Evolutionary conservation across 1,284 basidiomycete species (phyloP), one percentile per base, ranked within the genome.

Genomic region (Coriolopsis trogii): DNA sequence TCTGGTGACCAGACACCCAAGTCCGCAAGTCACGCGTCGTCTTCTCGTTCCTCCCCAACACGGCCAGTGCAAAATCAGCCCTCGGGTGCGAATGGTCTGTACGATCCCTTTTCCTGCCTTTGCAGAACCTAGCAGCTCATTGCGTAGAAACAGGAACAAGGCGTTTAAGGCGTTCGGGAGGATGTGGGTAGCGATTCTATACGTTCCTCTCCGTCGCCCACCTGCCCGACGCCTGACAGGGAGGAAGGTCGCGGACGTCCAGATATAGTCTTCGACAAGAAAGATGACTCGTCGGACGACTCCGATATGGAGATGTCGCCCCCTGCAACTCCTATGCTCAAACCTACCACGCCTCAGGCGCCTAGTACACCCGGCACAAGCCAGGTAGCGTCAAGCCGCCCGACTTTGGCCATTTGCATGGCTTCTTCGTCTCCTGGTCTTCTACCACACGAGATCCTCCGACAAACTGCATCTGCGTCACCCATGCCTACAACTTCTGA

Each of bases 261-360:
- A 24, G 8, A 29, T 26, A 5, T n/a, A 44, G 26, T 12, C 25
- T 4, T 8, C 20, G n/a, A n/a, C 16, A 28, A 42, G 24, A 38
- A 46, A 25, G 43, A 45, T 12, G 37, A 13, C 16, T 42, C 45
- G 4, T n/a, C 39, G 16, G 57, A 59, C 28, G 39, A 46, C 5
- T 59, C 56, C 8, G 59, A 61, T 38, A 59, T 61, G 57, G 59
- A 61, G 20, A 61, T 59, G 59, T 61, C 57, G 30, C 52, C 55
- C 21, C 56, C 57, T 34, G 51, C 50, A 40, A 56, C 59, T 29
- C 59, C 59, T 16, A 31, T 25, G 6, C 20, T 53, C 7, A 30
- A 47, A 18, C 33, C 48, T 13, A n/a, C n/a, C n/a, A n/a, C n/a
- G n/a, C n/a, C n/a, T n/a, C n/a, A n/a, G n/a, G n/a, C n/a, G n/a